Evolutionary conservation across 1,284 basidiomycete genomes (phyloP).

Genomic region (Apiotrichum domesticum): DNA sequence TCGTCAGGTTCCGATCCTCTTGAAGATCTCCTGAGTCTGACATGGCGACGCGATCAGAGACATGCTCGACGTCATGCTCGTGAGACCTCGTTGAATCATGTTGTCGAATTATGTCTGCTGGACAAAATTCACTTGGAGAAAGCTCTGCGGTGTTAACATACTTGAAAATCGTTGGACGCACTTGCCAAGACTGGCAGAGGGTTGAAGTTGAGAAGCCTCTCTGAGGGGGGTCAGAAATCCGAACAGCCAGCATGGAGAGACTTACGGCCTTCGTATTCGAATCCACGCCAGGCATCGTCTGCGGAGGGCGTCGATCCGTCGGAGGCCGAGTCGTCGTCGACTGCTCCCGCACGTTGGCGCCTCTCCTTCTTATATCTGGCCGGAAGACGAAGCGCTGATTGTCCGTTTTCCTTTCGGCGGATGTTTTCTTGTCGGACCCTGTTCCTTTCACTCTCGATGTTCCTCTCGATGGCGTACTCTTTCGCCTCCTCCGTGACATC

Average conservation of each 20-base stretch:
- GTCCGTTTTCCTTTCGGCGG: slow-evolving; percentile 19
- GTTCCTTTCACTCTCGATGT: slow-evolving; percentile 10
- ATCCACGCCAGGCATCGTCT: not conserved
- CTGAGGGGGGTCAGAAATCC: not conserved
- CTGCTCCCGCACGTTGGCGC: not conserved
- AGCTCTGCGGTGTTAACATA: too few relatives aligned
- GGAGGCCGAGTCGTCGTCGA: too few relatives aligned
- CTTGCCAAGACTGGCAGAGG: not conserved
- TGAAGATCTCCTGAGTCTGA: too few relatives aligned
- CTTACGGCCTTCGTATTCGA: slow-evolving; percentile 4
- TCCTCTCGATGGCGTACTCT: slow-evolving; percentile 18
- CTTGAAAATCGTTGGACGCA: not conserved
- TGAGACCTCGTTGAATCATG: not conserved
- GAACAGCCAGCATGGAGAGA: not conserved
- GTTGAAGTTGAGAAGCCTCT: not conserved
- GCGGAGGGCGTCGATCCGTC: too few relatives aligned
- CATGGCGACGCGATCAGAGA: too few relatives aligned
- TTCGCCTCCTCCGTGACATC: slow-evolving; percentile 21
- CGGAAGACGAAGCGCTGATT: slow-evolving; percentile 13
- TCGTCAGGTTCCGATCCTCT: too few relatives aligned
- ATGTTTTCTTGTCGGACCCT: slow-evolving; percentile 23
- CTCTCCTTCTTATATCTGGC: not conserved
- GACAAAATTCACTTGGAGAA: too few relatives aligned
- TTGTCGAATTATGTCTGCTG: not conserved
- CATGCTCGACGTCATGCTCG: too few relatives aligned